These are phyloP conservation scores for Conoideocrella luteorostrata DNA, from an alignment of 2,329 filamentous ascomycete species.

Conservation along the genomic window DNA sequence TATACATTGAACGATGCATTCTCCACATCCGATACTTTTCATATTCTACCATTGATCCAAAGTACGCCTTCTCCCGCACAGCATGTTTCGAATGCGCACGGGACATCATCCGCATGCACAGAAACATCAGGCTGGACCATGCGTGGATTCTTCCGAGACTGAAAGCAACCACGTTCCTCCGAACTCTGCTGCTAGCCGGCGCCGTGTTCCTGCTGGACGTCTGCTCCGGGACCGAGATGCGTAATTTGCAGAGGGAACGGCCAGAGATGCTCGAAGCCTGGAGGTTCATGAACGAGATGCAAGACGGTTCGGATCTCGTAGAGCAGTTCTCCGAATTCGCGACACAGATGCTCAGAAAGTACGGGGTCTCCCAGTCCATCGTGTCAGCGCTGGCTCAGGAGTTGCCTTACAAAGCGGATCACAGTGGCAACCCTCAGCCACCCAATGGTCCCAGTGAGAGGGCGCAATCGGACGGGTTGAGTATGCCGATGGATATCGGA, in stretches of 20 bases:
- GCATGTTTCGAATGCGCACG: conserved; percentile 2
- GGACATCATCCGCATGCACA: conserved; percentile 6
- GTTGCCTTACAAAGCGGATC: no score
- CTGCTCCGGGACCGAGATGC: conserved; percentile 3
- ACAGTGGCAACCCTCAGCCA: no score
- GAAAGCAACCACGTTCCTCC: background rate
- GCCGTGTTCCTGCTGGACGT: conserved; percentile 6
- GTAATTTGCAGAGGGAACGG: background rate
- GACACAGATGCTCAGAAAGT: conserved; percentile 7
- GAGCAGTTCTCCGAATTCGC: conserved; percentile 8
- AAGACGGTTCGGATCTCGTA: conserved; percentile 5
- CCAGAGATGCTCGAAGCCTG: conserved; percentile 6
- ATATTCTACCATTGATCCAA: background rate
- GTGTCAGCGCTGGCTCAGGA: background rate
- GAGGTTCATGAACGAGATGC: conserved; percentile 1
- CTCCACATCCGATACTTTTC: conserved; percentile 5
- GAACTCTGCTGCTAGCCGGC: conserved; percentile 3
- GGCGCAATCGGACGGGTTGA: background rate
- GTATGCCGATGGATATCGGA: background rate
- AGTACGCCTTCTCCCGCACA: conserved; percentile 2
- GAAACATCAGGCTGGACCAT: conserved; percentile 1
- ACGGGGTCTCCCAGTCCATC: background rate
- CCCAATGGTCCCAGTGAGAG: no score
- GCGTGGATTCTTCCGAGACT: conserved; percentile 2
- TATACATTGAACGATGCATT: conserved; percentile 7